Base-by-base conservation (phyloP, 108 stramenopile genomes). In the Asterionellopsis glacialis region DNA sequence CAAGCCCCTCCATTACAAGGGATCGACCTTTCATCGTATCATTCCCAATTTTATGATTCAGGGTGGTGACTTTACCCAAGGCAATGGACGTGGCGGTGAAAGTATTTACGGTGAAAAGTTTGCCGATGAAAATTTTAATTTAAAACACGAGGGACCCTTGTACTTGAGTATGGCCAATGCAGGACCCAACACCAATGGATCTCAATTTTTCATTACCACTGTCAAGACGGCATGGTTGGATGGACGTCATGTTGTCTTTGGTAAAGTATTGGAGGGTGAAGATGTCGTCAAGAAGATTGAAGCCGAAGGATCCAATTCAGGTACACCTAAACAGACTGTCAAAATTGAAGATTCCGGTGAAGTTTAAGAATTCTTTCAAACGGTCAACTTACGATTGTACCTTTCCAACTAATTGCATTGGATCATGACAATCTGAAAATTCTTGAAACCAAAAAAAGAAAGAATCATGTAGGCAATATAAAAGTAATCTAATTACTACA, bases 151-250 rank as follows among this genome's bases (percentile, higher is more conserved):
- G 50, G 85, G 69, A 19, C 87, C 92, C 24, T 88, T 93, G 58
- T 88, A 95, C 69, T 88, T 98, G 16, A 85, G 82, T 49, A 93
- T 93, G 94, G 98, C 98, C 22, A 98, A 97, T 65, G 90, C 88
- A 43, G 96, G 94, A 11, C 95, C 94, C 22, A 74, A 93, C 69
- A 92, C 87, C 27, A 61, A 47, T 39, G 41, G 97, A 70, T 87
- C 77, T 27, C 96, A 98, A 70, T 96, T 98, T 77, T 98, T 97
- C 77, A 95, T 98, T 69, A 98, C 96, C 27, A 96, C 95, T 55
- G 94, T 88, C 67, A 91, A 95, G 59, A 97, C 96, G n/a, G 77
- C 92, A 16, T 98, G 96, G 97, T 63, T 99, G 50, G 97, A 99
- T 70, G 82, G 76, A 68, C 39, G 51, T 25, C 96, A 97, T 60